Evolutionary conservation across 176 grass and related monocot species (phyloP).

Genomic region (Thinopyrum elongatum): DNA sequence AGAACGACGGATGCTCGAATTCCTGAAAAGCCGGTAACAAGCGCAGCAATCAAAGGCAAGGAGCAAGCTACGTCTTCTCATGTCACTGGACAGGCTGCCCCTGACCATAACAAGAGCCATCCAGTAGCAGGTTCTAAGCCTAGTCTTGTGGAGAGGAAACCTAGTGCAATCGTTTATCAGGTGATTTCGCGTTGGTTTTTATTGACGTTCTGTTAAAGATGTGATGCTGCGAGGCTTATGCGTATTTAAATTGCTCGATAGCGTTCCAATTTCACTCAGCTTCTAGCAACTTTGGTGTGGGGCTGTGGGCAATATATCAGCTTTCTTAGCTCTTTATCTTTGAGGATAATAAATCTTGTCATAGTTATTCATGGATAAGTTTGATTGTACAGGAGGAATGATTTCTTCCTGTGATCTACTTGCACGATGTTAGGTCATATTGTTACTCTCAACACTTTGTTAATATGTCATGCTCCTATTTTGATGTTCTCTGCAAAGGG

Average conservation of each 20-base stretch:
- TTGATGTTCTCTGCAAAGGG: not conserved
- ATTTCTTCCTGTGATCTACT: not conserved
- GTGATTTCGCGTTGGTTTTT: constrained; percentile 18
- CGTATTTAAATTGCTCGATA: not conserved
- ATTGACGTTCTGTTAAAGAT: not conserved
- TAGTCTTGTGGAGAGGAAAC: constrained; percentile 30
- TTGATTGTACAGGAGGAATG: not conserved
- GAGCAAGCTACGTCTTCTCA: not conserved
- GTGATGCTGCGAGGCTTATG: not conserved
- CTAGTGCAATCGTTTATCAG: constrained; percentile 20
- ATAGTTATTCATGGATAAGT: not conserved
- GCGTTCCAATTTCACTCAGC: too few relatives aligned
- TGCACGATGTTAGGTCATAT: not conserved
- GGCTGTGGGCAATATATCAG: not conserved
- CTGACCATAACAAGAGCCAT: not conserved
- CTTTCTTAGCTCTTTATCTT: constrained; percentile 5
- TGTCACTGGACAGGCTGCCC: not conserved
- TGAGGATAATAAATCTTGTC: not conserved
- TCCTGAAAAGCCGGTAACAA: constrained; percentile 2
- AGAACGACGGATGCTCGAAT: not conserved
- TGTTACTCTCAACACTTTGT: not conserved
- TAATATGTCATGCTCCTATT: not conserved
- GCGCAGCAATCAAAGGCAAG: not conserved
- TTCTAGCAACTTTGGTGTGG: not conserved
- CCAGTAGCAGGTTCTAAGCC: not conserved